Conservation (phyloP, 2,329 filamentous ascomycete genomes). For the Monilinia vaccinii-corymbosi region DNA sequence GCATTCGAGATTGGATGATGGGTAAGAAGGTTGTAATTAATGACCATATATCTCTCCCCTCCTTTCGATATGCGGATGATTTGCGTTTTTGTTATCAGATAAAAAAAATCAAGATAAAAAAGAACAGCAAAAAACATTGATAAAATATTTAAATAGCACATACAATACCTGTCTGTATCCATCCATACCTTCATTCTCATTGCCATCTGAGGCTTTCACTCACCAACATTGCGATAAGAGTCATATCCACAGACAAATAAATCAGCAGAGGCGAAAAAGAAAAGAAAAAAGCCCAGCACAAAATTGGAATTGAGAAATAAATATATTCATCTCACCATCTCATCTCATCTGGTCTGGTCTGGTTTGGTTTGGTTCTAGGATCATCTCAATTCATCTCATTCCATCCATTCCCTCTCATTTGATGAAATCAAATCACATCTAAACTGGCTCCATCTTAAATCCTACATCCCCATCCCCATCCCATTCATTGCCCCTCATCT, state of each 20-base stretch:
- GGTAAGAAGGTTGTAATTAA: background rate
- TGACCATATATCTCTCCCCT: background rate
- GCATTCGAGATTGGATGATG: background rate
- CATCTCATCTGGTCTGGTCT: background rate
- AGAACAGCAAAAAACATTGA: background rate
- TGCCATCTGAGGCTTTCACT: background rate
- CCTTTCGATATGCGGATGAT: background rate
- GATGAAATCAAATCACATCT: background rate
- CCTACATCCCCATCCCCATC: background rate
- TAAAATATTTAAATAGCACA: background rate
- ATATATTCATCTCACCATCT: background rate
- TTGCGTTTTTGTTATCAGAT: background rate
- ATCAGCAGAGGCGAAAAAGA: too few species aligned
- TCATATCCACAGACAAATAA: too few species aligned
- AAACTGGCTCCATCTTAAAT: background rate
- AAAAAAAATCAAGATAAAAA: background rate
- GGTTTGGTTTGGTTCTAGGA: too few species aligned
- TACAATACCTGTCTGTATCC: background rate
- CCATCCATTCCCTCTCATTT: background rate
- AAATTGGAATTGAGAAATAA: background rate
- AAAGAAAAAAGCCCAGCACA: too few species aligned
- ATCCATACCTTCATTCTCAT: background rate
- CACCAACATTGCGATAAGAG: too few species aligned
- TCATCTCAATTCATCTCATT: background rate
- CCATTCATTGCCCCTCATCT: too few species aligned